Conservation (phyloP, 768 basidiomycete species). For the Suillus brevipes region DNA sequence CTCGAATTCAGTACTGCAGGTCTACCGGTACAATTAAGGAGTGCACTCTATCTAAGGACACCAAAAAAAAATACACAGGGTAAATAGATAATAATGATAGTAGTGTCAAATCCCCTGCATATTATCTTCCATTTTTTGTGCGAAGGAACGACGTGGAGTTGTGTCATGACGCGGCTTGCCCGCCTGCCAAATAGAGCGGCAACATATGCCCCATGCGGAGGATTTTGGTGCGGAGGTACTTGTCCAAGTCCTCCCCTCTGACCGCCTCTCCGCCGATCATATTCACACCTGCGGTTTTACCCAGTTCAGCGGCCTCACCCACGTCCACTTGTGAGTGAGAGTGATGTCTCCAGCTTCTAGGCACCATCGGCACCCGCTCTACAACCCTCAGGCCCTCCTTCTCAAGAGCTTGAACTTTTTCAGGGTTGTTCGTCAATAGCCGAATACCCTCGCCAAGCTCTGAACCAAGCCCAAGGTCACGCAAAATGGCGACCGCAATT, state of each 20-base stretch:
- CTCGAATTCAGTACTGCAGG: background rate
- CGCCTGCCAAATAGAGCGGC: slow-evolving; percentile 38
- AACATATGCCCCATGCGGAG: slow-evolving; percentile 96
- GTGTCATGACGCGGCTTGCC: background rate
- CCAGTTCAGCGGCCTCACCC: slow-evolving; percentile 14
- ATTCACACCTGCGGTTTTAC: slow-evolving; percentile 62
- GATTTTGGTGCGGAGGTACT: slow-evolving; percentile 95
- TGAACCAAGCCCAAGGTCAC: slow-evolving; percentile 77
- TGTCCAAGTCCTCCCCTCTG: slow-evolving; percentile 85
- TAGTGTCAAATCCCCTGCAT: background rate
- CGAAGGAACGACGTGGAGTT: background rate
- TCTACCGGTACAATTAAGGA: background rate
- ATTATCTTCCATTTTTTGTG: background rate
- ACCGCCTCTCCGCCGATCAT: slow-evolving; percentile 79
- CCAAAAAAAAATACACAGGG: background rate
- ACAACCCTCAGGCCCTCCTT: slow-evolving; percentile 75
- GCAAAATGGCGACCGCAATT: slow-evolving; percentile 85
- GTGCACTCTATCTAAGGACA: slow-evolving; percentile 1
- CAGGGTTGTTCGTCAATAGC: slow-evolving; percentile 96
- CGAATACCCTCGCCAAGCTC: slow-evolving; percentile 60
- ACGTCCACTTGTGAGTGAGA: slow-evolving; percentile 15
- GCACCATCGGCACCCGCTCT: slow-evolving; percentile 94
- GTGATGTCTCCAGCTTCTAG: slow-evolving; percentile 70
- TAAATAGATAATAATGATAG: slow-evolving; percentile 5
- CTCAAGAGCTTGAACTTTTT: slow-evolving; percentile 88